phyloP scores from a whole-genome alignment of 495 filamentous ascomycete species.

The Lichina pygmaea region DNA sequence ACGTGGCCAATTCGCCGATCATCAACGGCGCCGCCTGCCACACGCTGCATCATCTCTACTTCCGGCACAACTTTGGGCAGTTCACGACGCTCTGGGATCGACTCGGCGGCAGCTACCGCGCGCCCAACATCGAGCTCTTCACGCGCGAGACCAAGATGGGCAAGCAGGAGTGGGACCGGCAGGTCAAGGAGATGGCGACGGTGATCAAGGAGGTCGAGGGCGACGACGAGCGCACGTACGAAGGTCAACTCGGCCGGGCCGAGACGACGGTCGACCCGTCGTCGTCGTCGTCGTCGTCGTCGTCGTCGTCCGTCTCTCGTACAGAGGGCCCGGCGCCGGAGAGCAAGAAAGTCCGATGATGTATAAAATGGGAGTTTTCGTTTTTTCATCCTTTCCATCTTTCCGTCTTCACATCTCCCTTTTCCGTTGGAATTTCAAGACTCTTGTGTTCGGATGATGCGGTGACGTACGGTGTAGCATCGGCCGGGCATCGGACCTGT shows the following conservation, averaged over 20 bases:
- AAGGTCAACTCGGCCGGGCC: not conserved
- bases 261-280: too few species aligned
- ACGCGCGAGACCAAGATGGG: slow-evolving; percentile 71
- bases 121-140: slow-evolving; percentile 74
- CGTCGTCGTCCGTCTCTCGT: too few species aligned
- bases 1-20: slow-evolving; percentile 61
- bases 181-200: slow-evolving; percentile 65
- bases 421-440: too few species aligned
- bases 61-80: slow-evolving; percentile 97
- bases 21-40: slow-evolving; percentile 94
- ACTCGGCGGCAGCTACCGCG: slow-evolving; percentile 64
- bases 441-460: too few species aligned
- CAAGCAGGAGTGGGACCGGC: slow-evolving; percentile 51
- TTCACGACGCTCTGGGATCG: slow-evolving; percentile 93
- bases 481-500: too few species aligned
- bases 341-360: too few species aligned
- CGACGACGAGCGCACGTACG: slow-evolving; percentile 55
- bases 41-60: slow-evolving; percentile 91
- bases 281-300: too few species aligned
- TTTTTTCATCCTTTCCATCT: too few species aligned
- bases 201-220: slow-evolving; percentile 69
- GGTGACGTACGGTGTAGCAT: too few species aligned
- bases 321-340: too few species aligned
- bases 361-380: too few species aligned
- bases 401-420: too few species aligned